Base-by-base conservation (phyloP, 305 asterid genomes). In the Fraxinus angustifolia region DNA sequence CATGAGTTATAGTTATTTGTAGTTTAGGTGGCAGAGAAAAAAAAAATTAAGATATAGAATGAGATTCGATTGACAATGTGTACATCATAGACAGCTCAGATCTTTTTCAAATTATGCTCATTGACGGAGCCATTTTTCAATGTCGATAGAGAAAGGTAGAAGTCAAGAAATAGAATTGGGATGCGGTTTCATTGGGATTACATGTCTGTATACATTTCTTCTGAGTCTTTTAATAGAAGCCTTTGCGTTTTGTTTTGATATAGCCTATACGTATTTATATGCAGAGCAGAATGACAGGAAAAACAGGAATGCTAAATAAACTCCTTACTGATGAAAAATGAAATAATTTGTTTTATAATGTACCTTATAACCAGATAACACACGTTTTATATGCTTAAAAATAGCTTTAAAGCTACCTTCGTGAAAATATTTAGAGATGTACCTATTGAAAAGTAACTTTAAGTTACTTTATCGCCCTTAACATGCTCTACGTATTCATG, bases 111-210 rank as follows among this genome's bases (percentile, higher is more conserved):
- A 82, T 84, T 60, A 73, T 85, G 88, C 89, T 90, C 87, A 82
- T 75, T 82, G 76, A 76, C 31, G 60, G 90, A 87, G 92, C 87
- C 89, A 75, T 86, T 87, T 78, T 80, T 86, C 83, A 74, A 48
- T 70, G 80, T 81, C 40, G 36, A 31, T 45, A 72, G 87, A 80
- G 70, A 73, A 79, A 80, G 62, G 38, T 72, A 76, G 78, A 78
- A 79, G 81, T 79, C 68, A 77, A 82, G 79, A 75, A 71, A 50
- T 77, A 65, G 67, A 76, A 56, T 56, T 56, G 75, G 74, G 45
- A 56, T 81, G 85, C 81, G 81, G 56, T 82, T 76, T 70, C 83
- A 73, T 67, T 10, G 60, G 23, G 78, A 56, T 79, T 68, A 60
- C 80, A 77, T 80, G 76, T 58, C 56, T 74, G 42, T 82, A 62